Evolutionary conservation across 495 filamentous ascomycete species (phyloP).

Genomic region (Penicillium goetzii): DNA sequence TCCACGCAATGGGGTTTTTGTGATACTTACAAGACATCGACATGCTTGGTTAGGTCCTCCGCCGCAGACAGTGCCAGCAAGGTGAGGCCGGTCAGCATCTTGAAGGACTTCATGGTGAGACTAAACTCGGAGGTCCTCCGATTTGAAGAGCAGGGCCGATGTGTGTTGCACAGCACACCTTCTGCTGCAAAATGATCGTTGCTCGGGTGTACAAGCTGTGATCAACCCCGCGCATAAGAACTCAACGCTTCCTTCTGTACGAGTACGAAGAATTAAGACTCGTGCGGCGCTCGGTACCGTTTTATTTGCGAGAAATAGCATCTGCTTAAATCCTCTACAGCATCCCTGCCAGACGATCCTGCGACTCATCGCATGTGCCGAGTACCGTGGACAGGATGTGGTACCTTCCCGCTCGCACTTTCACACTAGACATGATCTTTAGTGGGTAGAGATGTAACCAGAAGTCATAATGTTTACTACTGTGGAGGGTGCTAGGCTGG

Average conservation of each 20-base stretch:
- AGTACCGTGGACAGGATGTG: constrained; percentile 8
- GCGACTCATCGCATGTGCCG: constrained; percentile 4
- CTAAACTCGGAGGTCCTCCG: not conserved
- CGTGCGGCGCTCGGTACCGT: not conserved
- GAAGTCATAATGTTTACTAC: not conserved
- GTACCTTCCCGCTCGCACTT: not conserved
- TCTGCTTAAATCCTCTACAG: not conserved
- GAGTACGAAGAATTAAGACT: not conserved
- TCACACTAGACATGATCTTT: not conserved
- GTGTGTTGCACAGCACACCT: not conserved
- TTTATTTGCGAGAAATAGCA: not conserved
- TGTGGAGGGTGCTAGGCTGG: not conserved
- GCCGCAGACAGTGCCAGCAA: constrained; percentile 15
- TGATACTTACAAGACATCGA: constrained; percentile 42
- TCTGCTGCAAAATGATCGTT: not conserved
- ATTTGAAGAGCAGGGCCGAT: not conserved
- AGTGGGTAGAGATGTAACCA: not conserved
- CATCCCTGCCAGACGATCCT: constrained; percentile 1
- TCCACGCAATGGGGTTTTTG: not conserved
- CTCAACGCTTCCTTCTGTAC: not conserved
- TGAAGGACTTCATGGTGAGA: constrained; percentile 15
- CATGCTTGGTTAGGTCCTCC: constrained; percentile 34
- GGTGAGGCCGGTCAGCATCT: constrained; percentile 17
- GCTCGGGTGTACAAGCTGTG: not conserved
- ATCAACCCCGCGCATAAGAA: not conserved